phyloP scores from a whole-genome alignment of 2,329 filamentous ascomycete species.

The Boeremia lycopersici region DNA sequence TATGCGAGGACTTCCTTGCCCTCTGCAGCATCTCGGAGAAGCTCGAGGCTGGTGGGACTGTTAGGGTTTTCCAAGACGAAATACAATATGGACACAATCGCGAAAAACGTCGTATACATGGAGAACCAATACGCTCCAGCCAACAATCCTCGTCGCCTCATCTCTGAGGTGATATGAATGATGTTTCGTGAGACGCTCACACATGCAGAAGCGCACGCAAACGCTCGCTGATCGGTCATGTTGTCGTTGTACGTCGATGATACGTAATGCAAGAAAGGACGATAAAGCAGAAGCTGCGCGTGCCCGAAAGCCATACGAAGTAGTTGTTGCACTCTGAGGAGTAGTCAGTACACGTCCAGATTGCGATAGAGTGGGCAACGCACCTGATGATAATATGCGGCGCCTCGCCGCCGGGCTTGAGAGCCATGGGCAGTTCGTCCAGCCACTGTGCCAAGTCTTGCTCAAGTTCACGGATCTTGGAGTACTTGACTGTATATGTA shows the following conservation, averaged over 20 bases:
- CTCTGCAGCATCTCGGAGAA: slow-evolving; percentile 82
- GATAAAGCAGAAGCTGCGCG: slow-evolving; percentile 81
- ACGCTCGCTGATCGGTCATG: slow-evolving; percentile 74
- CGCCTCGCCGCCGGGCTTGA: slow-evolving; percentile 80
- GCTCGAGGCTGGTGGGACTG: slow-evolving; percentile 74
- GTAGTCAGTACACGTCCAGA: slow-evolving; percentile 8
- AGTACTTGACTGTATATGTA: slow-evolving; percentile 67
- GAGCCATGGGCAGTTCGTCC: slow-evolving; percentile 71
- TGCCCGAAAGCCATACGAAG: slow-evolving; percentile 81
- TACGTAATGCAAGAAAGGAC: slow-evolving; percentile 83
- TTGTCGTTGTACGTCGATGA: slow-evolving; percentile 62
- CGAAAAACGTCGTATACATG: slow-evolving; percentile 82
- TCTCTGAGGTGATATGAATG: slow-evolving; percentile 78
- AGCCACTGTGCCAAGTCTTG: slow-evolving; percentile 68
- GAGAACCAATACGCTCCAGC: slow-evolving; percentile 87
- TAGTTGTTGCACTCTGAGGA: slow-evolving; percentile 68
- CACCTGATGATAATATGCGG: slow-evolving; percentile 77
- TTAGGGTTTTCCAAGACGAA: slow-evolving; percentile 82
- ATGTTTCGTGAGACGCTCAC: slow-evolving; percentile 74
- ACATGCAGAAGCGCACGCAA: slow-evolving; percentile 73
- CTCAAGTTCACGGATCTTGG: slow-evolving; percentile 68
- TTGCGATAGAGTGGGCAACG: slow-evolving; percentile 36
- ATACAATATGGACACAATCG: slow-evolving; percentile 78
- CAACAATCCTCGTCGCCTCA: slow-evolving; percentile 75
- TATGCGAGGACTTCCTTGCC: slow-evolving; percentile 82